Percentiles rank a stretch among this genome's conserved stretches.
Conservation (phyloP, 805 yeast species). For the Sugiyamaella lignohabitans region DNA sequence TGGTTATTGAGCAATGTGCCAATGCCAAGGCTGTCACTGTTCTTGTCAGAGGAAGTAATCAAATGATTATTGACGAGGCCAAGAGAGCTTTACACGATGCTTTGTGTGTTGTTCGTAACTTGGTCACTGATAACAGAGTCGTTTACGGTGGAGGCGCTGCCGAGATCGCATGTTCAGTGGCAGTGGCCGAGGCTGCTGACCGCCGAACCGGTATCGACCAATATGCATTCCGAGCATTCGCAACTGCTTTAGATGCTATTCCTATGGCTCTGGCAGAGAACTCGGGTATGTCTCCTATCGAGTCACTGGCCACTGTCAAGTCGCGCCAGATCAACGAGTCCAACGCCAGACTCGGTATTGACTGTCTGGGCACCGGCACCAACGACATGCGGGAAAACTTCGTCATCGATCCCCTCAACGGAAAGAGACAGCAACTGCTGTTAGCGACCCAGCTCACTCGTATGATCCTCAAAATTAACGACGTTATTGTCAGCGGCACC, state of each 20-base stretch:
- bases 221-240: constrained; percentile 94
- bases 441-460: constrained; percentile 96
- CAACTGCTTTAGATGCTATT: constrained; percentile 82
- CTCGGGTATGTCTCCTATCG: constrained; percentile 92
- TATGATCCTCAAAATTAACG: constrained; percentile 95
- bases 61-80: constrained; percentile 97
- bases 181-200: constrained; percentile 87
- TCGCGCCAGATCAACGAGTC: constrained; percentile 74
- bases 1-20: constrained; percentile 84
- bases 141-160: constrained; percentile 99
- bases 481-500: constrained; percentile 86
- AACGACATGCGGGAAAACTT: constrained; percentile 91
- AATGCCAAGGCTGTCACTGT: constrained; percentile 87
- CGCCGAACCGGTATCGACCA: constrained; percentile 92
- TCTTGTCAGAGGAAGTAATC: constrained; percentile 90
- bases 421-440: constrained; percentile 91
- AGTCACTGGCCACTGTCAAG: constrained; percentile 76
- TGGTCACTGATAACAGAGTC: constrained; percentile 83
- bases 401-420: constrained; percentile 94
- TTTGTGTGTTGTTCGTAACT: constrained; percentile 92
- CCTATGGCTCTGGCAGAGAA: constrained; percentile 96
- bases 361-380: constrained; percentile 81
- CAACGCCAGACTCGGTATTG: constrained; percentile 76
- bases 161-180: constrained; percentile 87
- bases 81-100: constrained; percentile 95